These are phyloP conservation scores for Globisporangium megalacanthum DNA, from an alignment of 352 stramenopile genomes.

Conservation along the genomic window DNA sequence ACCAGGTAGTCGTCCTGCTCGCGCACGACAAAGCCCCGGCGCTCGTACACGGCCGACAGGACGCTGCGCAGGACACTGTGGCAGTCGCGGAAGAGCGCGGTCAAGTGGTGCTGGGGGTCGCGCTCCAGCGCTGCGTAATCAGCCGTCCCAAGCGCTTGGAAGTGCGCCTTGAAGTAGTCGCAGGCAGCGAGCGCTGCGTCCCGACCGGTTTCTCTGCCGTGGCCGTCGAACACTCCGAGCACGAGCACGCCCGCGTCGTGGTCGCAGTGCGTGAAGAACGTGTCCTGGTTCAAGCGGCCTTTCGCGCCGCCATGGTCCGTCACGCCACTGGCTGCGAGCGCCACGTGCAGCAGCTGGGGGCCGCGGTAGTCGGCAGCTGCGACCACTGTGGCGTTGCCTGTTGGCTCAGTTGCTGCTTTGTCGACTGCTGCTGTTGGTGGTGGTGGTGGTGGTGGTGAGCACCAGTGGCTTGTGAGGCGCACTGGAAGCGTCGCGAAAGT, in stretches of 20 bases:
- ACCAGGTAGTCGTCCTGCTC: conserved; percentile 67
- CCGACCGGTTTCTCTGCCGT: conserved; percentile 71
- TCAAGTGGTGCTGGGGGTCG: conserved; percentile 45
- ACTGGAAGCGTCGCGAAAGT: conserved; percentile 8
- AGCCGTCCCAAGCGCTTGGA: conserved; percentile 39
- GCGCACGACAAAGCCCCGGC: conserved; percentile 45
- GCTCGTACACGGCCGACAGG: conserved; percentile 58
- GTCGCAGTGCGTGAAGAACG: conserved; percentile 71
- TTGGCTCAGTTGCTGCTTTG: no score
- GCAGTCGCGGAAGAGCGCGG: conserved; percentile 45
- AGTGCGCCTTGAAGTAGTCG: conserved; percentile 58
- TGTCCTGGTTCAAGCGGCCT: conserved; percentile 82
- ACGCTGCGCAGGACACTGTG: conserved; percentile 59
- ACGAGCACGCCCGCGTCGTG: conserved; percentile 40
- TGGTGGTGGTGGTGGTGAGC: neutral
- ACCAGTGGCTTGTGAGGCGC: conserved; percentile 1
- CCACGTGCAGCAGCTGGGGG: neutral
- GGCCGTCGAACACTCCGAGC: conserved; percentile 82
- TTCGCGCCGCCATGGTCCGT: conserved; percentile 53
- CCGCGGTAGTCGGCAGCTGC: no score
- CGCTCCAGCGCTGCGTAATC: conserved; percentile 49
- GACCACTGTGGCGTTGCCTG: no score
- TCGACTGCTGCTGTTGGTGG: no score
- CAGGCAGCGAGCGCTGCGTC: conserved; percentile 59
- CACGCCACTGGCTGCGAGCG: conserved; percentile 38